These are phyloP conservation scores for Microdochium trichocladiopsis DNA, from an alignment of 2,329 filamentous ascomycete genomes.

Conservation along the genomic window DNA sequence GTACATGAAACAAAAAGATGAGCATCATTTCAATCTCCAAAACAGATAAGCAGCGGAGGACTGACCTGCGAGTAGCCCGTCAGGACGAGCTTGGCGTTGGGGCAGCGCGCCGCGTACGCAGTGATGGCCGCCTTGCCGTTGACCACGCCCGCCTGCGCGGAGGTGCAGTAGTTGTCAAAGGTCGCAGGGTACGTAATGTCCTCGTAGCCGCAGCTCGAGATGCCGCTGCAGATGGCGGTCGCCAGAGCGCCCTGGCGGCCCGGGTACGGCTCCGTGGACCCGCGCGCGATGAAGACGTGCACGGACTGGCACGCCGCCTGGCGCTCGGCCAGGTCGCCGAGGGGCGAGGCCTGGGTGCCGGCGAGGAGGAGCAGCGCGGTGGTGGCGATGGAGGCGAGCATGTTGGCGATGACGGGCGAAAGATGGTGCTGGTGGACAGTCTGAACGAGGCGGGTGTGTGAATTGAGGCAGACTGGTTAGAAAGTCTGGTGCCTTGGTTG, in stretches of 20 bases:
- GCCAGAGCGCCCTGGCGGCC: conserved; percentile 12
- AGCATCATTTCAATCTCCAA: neutral
- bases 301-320: conserved; percentile 9
- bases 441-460: neutral
- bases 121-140: conserved; percentile 14
- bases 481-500: neutral
- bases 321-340: neutral
- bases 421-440: neutral
- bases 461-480: neutral
- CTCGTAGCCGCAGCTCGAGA: conserved; percentile 14
- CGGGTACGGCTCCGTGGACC: conserved; percentile 14
- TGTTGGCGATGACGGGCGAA: no score
- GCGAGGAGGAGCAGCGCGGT: conserved; percentile 1
- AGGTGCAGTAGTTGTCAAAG: conserved; percentile 14
- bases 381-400: conserved; percentile 1
- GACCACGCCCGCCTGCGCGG: conserved; percentile 12
- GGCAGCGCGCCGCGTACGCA: conserved; percentile 16
- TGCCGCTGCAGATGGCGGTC: conserved; percentile 11
- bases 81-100: conserved; percentile 16
- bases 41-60: neutral
- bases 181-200: conserved; percentile 11
- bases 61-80: conserved; percentile 20
- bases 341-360: conserved; percentile 2
- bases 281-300: conserved; percentile 14
- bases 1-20: neutral